A percentile compares a stretch with the other conserved stretches of the same genome.
These are phyloP conservation scores for Penicillium samsonianum DNA, from an alignment of 495 filamentous ascomycete species.

Conservation along the genomic window DNA sequence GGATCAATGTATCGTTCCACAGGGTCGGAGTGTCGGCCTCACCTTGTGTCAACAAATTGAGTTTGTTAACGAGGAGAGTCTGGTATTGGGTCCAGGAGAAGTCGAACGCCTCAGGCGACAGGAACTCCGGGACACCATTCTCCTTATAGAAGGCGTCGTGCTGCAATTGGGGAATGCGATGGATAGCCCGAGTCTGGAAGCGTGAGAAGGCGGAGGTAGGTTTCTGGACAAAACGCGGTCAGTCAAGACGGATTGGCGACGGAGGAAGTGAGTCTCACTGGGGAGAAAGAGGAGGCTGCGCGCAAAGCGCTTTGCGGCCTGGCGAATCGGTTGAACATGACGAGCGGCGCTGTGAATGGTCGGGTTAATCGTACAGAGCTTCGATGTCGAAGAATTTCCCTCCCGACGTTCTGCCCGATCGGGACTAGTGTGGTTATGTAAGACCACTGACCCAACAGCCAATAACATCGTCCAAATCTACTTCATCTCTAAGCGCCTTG, in stretches of 20 bases:
- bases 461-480: slow-evolving; percentile 34
- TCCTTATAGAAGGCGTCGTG: slow-evolving; percentile 52
- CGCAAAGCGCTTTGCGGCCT: slow-evolving; percentile 55
- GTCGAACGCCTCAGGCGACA: slow-evolving; percentile 65
- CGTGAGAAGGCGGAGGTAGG: slow-evolving; percentile 44
- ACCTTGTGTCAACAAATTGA: slow-evolving; percentile 77
- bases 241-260: slow-evolving; percentile 19
- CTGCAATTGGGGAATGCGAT: slow-evolving; percentile 60
- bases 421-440: slow-evolving; percentile 39
- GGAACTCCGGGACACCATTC: slow-evolving; percentile 66
- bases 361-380: slow-evolving; percentile 20
- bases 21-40: slow-evolving; percentile 30
- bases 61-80: slow-evolving; percentile 64
- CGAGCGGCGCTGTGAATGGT: slow-evolving; percentile 25
- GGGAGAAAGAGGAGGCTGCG: slow-evolving; percentile 36
- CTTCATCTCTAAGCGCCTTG: slow-evolving; percentile 31
- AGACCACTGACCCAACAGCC: slow-evolving; percentile 16
- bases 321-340: slow-evolving; percentile 54
- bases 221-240: slow-evolving; percentile 35
- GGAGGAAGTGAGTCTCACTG: slow-evolving; percentile 28
- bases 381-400: slow-evolving; percentile 43
- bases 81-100: slow-evolving; percentile 86
- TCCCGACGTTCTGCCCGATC: slow-evolving; percentile 31
- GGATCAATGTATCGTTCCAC: slow-evolving; percentile 8
- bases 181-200: slow-evolving; percentile 48